A percentile compares a stretch with the other conserved stretches of the same genome.
phyloP scores from a whole-genome alignment of 352 stramenopile species.

The Pythium guiyangense region DNA sequence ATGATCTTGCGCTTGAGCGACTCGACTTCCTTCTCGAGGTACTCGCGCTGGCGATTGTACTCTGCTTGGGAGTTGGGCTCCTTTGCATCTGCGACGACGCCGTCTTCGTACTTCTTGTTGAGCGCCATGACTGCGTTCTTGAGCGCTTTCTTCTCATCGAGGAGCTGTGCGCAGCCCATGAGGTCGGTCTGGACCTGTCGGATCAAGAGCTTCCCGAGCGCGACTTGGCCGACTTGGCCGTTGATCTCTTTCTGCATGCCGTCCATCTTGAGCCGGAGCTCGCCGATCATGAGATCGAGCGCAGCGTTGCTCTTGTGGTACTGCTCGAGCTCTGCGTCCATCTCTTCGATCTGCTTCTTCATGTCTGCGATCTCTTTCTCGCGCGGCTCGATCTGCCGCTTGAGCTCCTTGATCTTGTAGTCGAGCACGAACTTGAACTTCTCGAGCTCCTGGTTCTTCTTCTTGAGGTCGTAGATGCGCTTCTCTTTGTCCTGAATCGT shows the following conservation, averaged over 20 bases:
- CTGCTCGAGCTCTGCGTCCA: slow-evolving; percentile 93
- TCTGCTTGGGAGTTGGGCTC: slow-evolving; percentile 89
- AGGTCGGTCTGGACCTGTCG: slow-evolving; percentile 80
- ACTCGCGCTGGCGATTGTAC: slow-evolving; percentile 90
- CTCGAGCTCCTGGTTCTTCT: slow-evolving; percentile 96
- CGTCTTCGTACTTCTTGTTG: slow-evolving; percentile 86
- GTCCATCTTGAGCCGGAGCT: slow-evolving; percentile 92
- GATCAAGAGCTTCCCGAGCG: slow-evolving; percentile 58
- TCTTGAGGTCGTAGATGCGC: slow-evolving; percentile 96
- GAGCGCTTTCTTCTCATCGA: slow-evolving; percentile 77
- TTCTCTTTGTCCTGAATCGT: slow-evolving; percentile 96
- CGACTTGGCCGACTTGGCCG: slow-evolving; percentile 58
- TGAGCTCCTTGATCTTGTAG: slow-evolving; percentile 97
- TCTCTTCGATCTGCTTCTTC: slow-evolving; percentile 95
- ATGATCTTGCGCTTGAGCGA: slow-evolving; percentile 90
- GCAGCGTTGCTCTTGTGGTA: slow-evolving; percentile 95
- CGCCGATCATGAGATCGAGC: slow-evolving; percentile 93
- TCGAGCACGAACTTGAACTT: slow-evolving; percentile 98
- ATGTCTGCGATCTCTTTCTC: slow-evolving; percentile 94
- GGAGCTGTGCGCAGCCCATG: slow-evolving; percentile 58
- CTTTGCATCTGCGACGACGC: slow-evolving; percentile 62
- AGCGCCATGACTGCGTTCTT: slow-evolving; percentile 75
- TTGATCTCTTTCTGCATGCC: slow-evolving; percentile 86
- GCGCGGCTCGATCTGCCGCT: slow-evolving; percentile 94
- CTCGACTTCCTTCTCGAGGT: slow-evolving; percentile 88